Base-by-base conservation (phyloP, 768 basidiomycete genomes). In the Trametes elegans region DNA sequence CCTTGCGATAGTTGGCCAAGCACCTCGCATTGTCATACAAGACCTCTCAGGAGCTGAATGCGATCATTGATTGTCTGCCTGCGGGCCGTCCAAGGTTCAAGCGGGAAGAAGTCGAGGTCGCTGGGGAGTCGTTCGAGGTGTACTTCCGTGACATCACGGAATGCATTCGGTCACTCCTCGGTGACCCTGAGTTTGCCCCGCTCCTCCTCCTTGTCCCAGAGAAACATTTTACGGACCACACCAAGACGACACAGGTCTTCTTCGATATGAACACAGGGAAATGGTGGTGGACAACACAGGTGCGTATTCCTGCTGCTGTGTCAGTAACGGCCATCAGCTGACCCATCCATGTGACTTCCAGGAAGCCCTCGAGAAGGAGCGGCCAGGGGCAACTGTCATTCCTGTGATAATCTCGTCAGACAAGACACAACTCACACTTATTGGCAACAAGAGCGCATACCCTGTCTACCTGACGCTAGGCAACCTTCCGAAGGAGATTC, bases 261-360 rank as follows among this genome's bases (percentile, higher is more conserved):
- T 58, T 62, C 56, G 76, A 80, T 34, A 72, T 79, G 70, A 68
- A 78, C 36, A 79, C 77, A 0, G 76, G 74, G 0, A 69, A 71
- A 35, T 81, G 79, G 79, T 79, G 78, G 79, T 79, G 78, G 77
- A 40, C 41, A 4, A 73, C 69, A 0, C 79, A 80, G 68, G 78
- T 77, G 49, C 29, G 70, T 34, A 16, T 13, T 2, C 18, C 14
- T 14, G 6, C 3, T 27, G 24, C 19, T 39, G 3, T 4, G 19
- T 42, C n/a, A n/a, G n/a, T n/a, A n/a, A n/a, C n/a, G n/a, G n/a
- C 18, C 9, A 19, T 14, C 9, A 13, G 43, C 32, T 35, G 23
- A 21, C 1, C 5, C 1, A 5, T n/a, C 5, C 0, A 9, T 3
- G 10, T 43, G 27, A 31, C n/a, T 21, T 2, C n/a, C 35, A 62